Base-by-base conservation (phyloP, 805 yeast genomes). In the Starmerella bombi region DNA sequence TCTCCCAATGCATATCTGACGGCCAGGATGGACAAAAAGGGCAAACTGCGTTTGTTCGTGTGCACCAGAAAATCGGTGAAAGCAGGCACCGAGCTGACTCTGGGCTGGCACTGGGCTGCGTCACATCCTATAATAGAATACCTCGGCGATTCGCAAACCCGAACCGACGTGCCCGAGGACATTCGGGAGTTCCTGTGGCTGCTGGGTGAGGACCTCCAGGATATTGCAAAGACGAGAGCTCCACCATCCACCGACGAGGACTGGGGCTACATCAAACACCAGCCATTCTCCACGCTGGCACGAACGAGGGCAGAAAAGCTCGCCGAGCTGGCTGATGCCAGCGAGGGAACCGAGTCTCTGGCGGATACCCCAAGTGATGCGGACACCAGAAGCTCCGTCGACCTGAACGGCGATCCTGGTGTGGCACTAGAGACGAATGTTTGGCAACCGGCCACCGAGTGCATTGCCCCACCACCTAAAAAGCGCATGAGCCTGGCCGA, bases 31-130 rank as follows among this genome's bases (percentile, higher is more conserved):
- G 62, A 54, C 4, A 50, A 55, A 12, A 50, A 54, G 8, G 50
- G 54, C 17, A 49, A 48, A 0, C 65, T 80, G 8, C 70, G 67
- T 40, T 75, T 81, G 53, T 64, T 73, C 7, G 65, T 82, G 8
- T 64, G 64, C 22, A 72, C 94, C 0, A 58, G 67, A 1, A 68
- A 64, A 36, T 71, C 72, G 2, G 71, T 86, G 21, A 64, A 66
- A 38, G 59, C 67, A 8, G 84, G 75, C n/a, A 72, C 75, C 30
- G 96, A 86, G 54, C 59, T 88, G 17, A 70, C 86, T 0, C 59
- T 84, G 8, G 72, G 76, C 2, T 88, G 97, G 97, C 82, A 78
- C 44, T 88, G 95, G 94, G 94, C 85, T 54, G 55, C 60, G 3
- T 48, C 63, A 15, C 94, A 85, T 56, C 94, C 96, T 2, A 80